Base-by-base conservation (phyloP, 2,329 filamentous ascomycete genomes). In the Colletotrichum sp. region DNA sequence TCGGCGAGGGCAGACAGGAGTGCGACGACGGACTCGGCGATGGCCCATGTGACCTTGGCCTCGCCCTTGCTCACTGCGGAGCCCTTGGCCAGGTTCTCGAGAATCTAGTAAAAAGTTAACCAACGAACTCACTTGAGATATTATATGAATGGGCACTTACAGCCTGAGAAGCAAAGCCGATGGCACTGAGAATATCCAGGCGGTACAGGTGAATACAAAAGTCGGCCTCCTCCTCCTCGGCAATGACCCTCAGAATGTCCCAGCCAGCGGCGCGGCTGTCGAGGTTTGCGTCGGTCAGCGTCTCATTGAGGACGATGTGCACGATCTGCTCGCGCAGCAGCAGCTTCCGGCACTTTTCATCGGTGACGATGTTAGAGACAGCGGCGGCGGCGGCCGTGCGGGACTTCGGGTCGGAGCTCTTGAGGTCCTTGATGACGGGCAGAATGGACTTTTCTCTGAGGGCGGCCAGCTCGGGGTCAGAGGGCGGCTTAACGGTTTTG, bases 211-310 rank as follows among this genome's bases (percentile, higher is more conserved):
- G 92, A 24, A 94, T 85, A 77, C 91, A 93, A 75, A 94, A 94
- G 79, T 93, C 92, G 15, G 89, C 86, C 79, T 93, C 92, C 81
- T 94, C 93, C 80, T 93, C 90, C 77, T 90, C 86, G 3, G 89
- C 90, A 69, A 94, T 86, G 57, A 91, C 88, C 78, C 89, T 88
- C 68, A 94, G 84, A 78, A 94, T 92, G 15, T 90, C 89, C 93
- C 93, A 94, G n/a, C 92, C 93, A 24, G 92, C 91, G 58, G 92
- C 90, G 64, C 91, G 88, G 79, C 91, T 92, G 83, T 94, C 92
- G 68, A 93, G 85, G 73, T 88, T 91, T 48, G 88, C 85, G 80
- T 94, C 92, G 28, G 91, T 92, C 72, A 94, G 84, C 34, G 91
- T 93, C 85, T 93, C 90, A 36, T 88, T 91, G 75, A 94, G 87